Evolutionary conservation across 1,139 yeast species (phyloP).

Genomic region (Zhuliangozyma blackwelliae): DNA sequence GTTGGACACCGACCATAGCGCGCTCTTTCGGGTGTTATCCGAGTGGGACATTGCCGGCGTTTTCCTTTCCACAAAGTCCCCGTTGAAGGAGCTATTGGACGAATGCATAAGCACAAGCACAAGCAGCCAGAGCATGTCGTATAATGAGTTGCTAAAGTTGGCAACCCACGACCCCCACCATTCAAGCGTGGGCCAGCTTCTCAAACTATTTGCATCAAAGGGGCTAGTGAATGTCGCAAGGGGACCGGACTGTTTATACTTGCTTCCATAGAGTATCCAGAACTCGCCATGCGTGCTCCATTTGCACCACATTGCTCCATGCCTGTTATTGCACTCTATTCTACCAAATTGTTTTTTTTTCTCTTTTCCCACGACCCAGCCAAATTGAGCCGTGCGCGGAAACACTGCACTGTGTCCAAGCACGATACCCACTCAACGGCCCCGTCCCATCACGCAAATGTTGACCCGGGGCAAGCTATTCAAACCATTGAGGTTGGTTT

Average conservation of each 20-base stretch:
- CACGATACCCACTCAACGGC: too few relatives aligned
- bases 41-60: slow-evolving; percentile 28
- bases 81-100: not conserved
- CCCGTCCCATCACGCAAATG: too few relatives aligned
- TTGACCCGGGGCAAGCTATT: too few relatives aligned
- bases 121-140: slow-evolving; percentile 11
- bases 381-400: too few relatives aligned
- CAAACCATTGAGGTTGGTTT: too few relatives aligned
- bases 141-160: slow-evolving; percentile 13
- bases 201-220: slow-evolving; percentile 20
- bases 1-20: slow-evolving; percentile 17
- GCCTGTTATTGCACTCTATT: too few relatives aligned
- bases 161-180: slow-evolving; percentile 5
- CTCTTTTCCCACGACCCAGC: too few relatives aligned
- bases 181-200: slow-evolving; percentile 11
- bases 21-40: slow-evolving; percentile 20
- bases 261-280: slow-evolving; percentile 3
- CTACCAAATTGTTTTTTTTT: too few relatives aligned
- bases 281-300: too few relatives aligned
- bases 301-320: too few relatives aligned
- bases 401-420: too few relatives aligned
- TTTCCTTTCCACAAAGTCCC: slow-evolving; percentile 16
- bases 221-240: slow-evolving; percentile 28
- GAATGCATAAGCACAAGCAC: slow-evolving; percentile 1
- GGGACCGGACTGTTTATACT: slow-evolving; percentile 20